Conservation (phyloP, 257 asterid genomes). For the Handroanthus guayacan region DNA sequence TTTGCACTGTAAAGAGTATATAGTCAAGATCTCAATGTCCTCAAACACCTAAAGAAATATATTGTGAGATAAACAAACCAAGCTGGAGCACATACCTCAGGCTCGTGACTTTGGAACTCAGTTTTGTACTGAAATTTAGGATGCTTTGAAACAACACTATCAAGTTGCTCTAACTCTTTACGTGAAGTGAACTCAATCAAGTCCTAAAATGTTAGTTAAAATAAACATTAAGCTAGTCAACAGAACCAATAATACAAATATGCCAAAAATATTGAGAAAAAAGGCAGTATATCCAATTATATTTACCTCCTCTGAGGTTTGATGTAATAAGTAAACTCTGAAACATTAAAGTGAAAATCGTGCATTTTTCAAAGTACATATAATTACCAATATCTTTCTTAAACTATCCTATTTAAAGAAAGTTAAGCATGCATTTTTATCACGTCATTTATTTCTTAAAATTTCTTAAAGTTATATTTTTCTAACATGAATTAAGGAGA, state of each 20-base stretch:
- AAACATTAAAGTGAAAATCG: too few relatives aligned
- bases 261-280: slow-evolving; percentile 9
- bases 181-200: slow-evolving; percentile 48
- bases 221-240: slow-evolving; percentile 16
- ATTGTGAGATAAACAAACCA: background rate
- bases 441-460: too few relatives aligned
- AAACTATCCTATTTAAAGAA: too few relatives aligned
- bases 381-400: too few relatives aligned
- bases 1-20: slow-evolving; percentile 21
- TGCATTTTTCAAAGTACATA: too few relatives aligned
- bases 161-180: slow-evolving; percentile 63
- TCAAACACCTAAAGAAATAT: slow-evolving; percentile 15
- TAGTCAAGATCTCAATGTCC: slow-evolving; percentile 24
- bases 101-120: slow-evolving; percentile 94
- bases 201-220: slow-evolving; percentile 50
- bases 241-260: background rate
- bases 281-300: background rate
- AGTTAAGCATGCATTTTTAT: too few relatives aligned
- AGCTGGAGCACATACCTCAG: slow-evolving; percentile 61
- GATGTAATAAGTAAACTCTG: too few relatives aligned
- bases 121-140: slow-evolving; percentile 76
- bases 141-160: slow-evolving; percentile 48
- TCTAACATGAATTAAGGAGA: too few relatives aligned
- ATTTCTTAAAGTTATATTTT: too few relatives aligned
- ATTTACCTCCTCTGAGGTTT: too few relatives aligned